These are phyloP conservation scores for Kwoniella pini DNA, from an alignment of 768 basidiomycete genomes.

Conservation along the genomic window DNA sequence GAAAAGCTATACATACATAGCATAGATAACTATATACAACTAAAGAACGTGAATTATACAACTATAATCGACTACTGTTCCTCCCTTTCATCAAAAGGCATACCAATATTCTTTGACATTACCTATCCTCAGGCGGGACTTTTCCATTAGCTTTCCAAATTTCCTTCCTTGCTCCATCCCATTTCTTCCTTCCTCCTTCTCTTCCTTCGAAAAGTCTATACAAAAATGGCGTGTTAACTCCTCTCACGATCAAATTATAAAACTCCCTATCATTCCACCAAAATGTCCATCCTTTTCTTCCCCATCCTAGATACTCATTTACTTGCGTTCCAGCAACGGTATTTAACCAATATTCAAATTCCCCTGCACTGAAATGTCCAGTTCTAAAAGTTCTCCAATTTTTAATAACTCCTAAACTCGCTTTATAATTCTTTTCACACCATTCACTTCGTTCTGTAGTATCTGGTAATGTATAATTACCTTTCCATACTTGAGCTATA, in stretches of 20 bases:
- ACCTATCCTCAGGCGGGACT: background rate
- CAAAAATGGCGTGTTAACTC: conserved; percentile 14
- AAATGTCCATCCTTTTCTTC: conserved; percentile 17
- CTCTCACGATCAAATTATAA: conserved; percentile 12
- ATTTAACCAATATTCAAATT: conserved; percentile 12
- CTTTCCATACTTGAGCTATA: conserved; percentile 14
- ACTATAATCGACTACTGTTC: no score
- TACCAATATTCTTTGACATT: no score
- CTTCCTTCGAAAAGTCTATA: conserved; percentile 17
- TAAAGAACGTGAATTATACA: no score
- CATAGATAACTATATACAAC: no score
- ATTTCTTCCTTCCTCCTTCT: conserved; percentile 10
- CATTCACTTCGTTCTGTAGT: conserved; percentile 8
- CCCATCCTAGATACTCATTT: conserved; percentile 24
- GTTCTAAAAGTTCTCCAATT: background rate
- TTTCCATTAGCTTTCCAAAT: conserved; percentile 17
- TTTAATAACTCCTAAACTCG: background rate
- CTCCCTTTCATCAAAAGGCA: no score
- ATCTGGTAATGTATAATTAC: background rate
- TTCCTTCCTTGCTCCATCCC: conserved; percentile 7
- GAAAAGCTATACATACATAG: no score
- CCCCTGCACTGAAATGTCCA: background rate
- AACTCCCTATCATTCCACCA: conserved; percentile 19
- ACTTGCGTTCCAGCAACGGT: conserved; percentile 16
- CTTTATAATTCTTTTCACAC: conserved; percentile 21